phyloP scores from a whole-genome alignment of 2,329 filamentous ascomycete species.

The Xylariaceae sp. region DNA sequence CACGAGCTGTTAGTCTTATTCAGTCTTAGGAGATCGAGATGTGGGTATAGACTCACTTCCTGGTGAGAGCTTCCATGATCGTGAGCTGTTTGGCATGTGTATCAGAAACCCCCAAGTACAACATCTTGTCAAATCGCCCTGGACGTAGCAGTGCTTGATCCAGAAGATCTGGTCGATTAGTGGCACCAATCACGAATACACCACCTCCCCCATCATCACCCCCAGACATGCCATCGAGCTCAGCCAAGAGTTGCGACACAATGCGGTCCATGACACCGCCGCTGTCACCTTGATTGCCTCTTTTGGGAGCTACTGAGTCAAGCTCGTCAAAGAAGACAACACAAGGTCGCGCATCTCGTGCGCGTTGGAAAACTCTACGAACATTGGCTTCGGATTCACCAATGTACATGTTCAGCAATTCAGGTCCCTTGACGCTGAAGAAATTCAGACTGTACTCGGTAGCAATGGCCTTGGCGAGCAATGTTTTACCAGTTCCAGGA shows the following conservation, averaged over 20 bases:
- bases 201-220: constrained; percentile 76
- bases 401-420: constrained; percentile 94
- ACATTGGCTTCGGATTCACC: constrained; percentile 93
- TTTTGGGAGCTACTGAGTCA: constrained; percentile 90
- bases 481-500: constrained; percentile 85
- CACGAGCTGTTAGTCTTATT: constrained; percentile 8
- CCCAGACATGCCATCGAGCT: constrained; percentile 96
- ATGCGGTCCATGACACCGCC: constrained; percentile 98
- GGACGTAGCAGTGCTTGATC: constrained; percentile 87
- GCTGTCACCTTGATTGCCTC: constrained; percentile 94
- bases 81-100: constrained; percentile 95
- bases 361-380: constrained; percentile 80
- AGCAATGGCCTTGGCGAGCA: constrained; percentile 89
- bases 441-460: constrained; percentile 94
- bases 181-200: constrained; percentile 95
- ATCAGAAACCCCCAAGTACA: constrained; percentile 93
- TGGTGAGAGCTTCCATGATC: constrained; percentile 87
- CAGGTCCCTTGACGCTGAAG: constrained; percentile 88
- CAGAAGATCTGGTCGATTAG: constrained; percentile 87
- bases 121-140: constrained; percentile 95
- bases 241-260: constrained; percentile 88
- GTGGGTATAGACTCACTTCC: constrained; percentile 63
- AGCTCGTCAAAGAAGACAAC: constrained; percentile 93
- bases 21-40: neutral
- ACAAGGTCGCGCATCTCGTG: constrained; percentile 79